These are phyloP conservation scores for Tuber aestivum DNA, from an alignment of 495 filamentous ascomycete genomes.

Conservation along the genomic window DNA sequence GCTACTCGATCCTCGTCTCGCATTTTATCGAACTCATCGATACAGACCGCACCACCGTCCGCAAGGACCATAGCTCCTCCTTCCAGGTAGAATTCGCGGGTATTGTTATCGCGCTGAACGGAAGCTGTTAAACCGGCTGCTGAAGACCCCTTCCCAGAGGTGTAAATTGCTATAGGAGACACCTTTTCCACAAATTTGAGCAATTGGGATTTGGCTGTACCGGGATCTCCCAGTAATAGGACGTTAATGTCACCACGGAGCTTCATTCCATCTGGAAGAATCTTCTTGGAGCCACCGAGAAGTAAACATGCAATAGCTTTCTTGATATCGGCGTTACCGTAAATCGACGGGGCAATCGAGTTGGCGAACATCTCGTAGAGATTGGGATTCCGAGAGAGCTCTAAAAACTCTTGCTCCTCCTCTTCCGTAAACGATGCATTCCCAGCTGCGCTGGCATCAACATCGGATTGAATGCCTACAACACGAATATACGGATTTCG, in stretches of 20 bases:
- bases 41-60: slow-evolving; percentile 96
- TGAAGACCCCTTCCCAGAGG: slow-evolving; percentile 96
- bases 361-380: slow-evolving; percentile 83
- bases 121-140: slow-evolving; percentile 97
- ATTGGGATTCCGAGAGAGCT: slow-evolving; percentile 84
- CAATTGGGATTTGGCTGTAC: slow-evolving; percentile 96
- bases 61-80: slow-evolving; percentile 98
- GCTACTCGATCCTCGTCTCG: slow-evolving; percentile 96
- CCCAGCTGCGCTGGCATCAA: slow-evolving; percentile 85
- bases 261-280: slow-evolving; percentile 97
- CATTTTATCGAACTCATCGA: slow-evolving; percentile 99
- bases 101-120: slow-evolving; percentile 84
- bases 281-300: slow-evolving; percentile 95
- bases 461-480: slow-evolving; percentile 81
- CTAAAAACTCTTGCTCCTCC: slow-evolving; percentile 95
- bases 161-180: slow-evolving; percentile 96
- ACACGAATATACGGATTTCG: slow-evolving; percentile 94
- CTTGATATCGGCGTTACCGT: slow-evolving; percentile 93
- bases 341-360: slow-evolving; percentile 96
- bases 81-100: slow-evolving; percentile 96
- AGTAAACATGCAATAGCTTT: slow-evolving; percentile 96
- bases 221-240: slow-evolving; percentile 90
- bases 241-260: slow-evolving; percentile 98
- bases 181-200: slow-evolving; percentile 97
- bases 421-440: slow-evolving; percentile 82